Evolutionary conservation across 768 basidiomycete species (phyloP).

Genomic region (Amanita subjunquillea): DNA sequence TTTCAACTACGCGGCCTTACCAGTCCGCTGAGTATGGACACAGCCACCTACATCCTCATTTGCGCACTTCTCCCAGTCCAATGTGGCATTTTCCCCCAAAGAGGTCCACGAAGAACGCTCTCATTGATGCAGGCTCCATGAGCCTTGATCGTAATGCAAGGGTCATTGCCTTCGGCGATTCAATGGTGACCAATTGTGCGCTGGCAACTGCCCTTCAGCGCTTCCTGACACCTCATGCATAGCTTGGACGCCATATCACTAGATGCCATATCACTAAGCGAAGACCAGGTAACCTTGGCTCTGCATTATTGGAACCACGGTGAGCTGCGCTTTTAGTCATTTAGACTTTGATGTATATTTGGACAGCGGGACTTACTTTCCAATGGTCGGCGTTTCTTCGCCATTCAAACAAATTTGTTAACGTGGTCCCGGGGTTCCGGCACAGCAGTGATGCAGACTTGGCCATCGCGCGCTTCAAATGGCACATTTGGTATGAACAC

Average conservation of each 20-base stretch:
- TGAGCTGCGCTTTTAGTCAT: slow-evolving; percentile 17
- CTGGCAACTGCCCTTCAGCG: slow-evolving; percentile 5
- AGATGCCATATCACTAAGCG: slow-evolving; percentile 60
- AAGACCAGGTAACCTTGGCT: slow-evolving; percentile 69
- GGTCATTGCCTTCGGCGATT: slow-evolving; percentile 91
- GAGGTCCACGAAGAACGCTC: slow-evolving; percentile 70
- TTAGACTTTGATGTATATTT: slow-evolving; percentile 1
- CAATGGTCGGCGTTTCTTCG: slow-evolving; percentile 37
- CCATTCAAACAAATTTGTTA: slow-evolving; percentile 51
- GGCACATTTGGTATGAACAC: slow-evolving; percentile 55
- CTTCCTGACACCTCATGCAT: slow-evolving; percentile 4
- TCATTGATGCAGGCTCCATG: slow-evolving; percentile 76
- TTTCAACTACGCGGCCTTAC: not conserved
- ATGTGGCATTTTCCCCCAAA: slow-evolving; percentile 87
- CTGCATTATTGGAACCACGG: slow-evolving; percentile 80
- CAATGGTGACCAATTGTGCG: slow-evolving; percentile 92
- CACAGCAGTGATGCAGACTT: slow-evolving; percentile 78
- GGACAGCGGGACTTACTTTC: slow-evolving; percentile 50
- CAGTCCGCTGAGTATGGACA: not conserved
- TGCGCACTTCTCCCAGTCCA: slow-evolving; percentile 11
- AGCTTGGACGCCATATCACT: slow-evolving; percentile 81
- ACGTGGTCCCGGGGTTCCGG: slow-evolving; percentile 86
- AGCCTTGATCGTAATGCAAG: slow-evolving; percentile 66
- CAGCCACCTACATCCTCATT: not conserved
- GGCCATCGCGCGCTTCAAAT: slow-evolving; percentile 45